These are phyloP conservation scores for Xerocomus tenax DNA, from an alignment of 1,284 basidiomycete species.

Conservation along the genomic window DNA sequence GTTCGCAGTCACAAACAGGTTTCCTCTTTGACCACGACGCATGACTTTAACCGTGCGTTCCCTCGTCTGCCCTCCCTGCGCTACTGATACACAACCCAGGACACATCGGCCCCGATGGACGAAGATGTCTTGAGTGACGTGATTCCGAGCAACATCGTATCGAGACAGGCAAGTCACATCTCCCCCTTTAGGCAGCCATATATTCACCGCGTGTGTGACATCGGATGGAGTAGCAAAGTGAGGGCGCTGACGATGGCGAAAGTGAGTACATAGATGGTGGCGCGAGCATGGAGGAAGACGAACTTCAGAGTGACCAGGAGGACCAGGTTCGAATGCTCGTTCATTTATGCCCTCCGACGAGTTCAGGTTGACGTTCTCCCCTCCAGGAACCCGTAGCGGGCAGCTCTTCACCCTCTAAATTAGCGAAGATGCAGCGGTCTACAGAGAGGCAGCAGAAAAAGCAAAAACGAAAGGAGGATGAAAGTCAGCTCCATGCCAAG, in stretches of 20 bases:
- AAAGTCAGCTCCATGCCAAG: constrained; percentile 57
- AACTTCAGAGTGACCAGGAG: constrained; percentile 54
- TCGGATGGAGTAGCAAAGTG: constrained; percentile 47
- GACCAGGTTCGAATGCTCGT: constrained; percentile 31
- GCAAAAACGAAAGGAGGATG: constrained; percentile 60
- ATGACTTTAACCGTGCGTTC: constrained; percentile 19
- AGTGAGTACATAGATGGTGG: constrained; percentile 53
- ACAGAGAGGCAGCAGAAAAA: constrained; percentile 45
- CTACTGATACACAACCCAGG: constrained; percentile 10
- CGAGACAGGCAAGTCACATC: constrained; percentile 52
- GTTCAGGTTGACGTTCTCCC: constrained; percentile 9
- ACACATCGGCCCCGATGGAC: constrained; percentile 35
- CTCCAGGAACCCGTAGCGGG: constrained; percentile 24
- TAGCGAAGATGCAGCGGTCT: constrained; percentile 33
- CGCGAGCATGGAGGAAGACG: constrained; percentile 49
- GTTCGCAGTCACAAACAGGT: too few relatives aligned
- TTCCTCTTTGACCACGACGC: constrained; percentile 1
- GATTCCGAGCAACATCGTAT: constrained; percentile 75
- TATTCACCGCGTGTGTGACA: constrained; percentile 12
- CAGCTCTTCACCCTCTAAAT: constrained; percentile 35
- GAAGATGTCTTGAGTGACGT: constrained; percentile 76
- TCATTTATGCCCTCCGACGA: constrained; percentile 4
- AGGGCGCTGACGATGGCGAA: constrained; percentile 54
- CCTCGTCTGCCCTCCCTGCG: background rate
- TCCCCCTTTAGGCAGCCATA: background rate